Evolutionary conservation across 805 yeast species (phyloP).

Genomic region (Hyphopichia homilentoma): DNA sequence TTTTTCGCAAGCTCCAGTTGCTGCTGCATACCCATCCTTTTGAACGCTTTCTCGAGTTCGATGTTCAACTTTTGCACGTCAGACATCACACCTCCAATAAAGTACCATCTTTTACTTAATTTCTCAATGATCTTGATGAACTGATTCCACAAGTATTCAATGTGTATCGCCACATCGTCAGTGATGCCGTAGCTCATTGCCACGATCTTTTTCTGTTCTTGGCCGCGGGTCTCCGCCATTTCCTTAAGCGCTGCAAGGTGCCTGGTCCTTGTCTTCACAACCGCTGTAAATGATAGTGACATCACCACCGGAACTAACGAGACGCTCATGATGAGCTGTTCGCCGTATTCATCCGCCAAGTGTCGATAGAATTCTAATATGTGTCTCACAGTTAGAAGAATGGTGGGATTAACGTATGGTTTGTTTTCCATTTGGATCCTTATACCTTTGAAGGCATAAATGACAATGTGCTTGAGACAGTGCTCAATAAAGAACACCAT

Average conservation of each 20-base stretch:
- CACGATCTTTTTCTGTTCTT: too few relatives aligned
- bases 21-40: too few relatives aligned
- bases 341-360: neutral
- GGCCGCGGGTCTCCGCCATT: too few relatives aligned
- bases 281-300: constrained; percentile 1
- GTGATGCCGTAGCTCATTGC: neutral
- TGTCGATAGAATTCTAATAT: neutral
- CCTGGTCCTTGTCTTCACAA: constrained; percentile 1
- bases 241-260: neutral
- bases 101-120: constrained; percentile 11
- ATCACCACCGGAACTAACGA: constrained; percentile 3
- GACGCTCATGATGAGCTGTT: constrained; percentile 2
- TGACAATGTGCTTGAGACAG: neutral
- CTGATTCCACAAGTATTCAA: neutral
- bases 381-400: neutral
- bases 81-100: constrained; percentile 6
- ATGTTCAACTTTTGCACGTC: constrained; percentile 2
- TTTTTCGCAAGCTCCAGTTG: too few relatives aligned
- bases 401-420: neutral
- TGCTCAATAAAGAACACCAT: constrained; percentile 1
- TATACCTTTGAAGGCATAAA: neutral
- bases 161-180: neutral
- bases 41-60: constrained; percentile 3
- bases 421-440: neutral
- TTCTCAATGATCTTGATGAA: constrained; percentile 1